These are phyloP conservation scores for Paraconiothyrium brasiliense DNA, from an alignment of 2,329 filamentous ascomycete genomes.

Conservation along the genomic window DNA sequence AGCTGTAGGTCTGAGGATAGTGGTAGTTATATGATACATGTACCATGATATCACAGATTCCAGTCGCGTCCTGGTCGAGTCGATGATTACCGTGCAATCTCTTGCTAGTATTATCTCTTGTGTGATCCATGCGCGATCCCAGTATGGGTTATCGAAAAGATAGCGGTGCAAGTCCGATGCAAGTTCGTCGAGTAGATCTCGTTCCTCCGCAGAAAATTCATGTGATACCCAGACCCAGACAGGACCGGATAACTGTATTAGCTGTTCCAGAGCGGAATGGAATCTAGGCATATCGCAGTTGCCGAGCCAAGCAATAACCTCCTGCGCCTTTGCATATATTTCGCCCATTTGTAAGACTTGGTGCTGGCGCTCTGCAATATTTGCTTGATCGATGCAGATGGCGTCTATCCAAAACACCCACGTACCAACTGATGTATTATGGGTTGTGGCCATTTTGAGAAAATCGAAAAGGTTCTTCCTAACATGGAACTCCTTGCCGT, in stretches of 20 bases:
- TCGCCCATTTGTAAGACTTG: slow-evolving; percentile 21
- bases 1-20: background rate
- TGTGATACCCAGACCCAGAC: too few species aligned
- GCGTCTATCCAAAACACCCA: slow-evolving; percentile 19
- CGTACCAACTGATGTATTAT: background rate
- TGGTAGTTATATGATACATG: too few species aligned
- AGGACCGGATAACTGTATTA: too few species aligned
- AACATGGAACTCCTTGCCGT: slow-evolving; percentile 6
- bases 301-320: slow-evolving; percentile 14
- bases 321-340: slow-evolving; percentile 14
- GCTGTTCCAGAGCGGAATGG: too few species aligned
- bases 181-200: too few species aligned
- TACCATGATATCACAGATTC: background rate
- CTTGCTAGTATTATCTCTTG: slow-evolving; percentile 17
- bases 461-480: slow-evolving; percentile 20
- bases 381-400: slow-evolving; percentile 21
- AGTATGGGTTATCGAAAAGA: slow-evolving; percentile 36
- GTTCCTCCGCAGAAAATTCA: too few species aligned
- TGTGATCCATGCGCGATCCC: slow-evolving; percentile 21
- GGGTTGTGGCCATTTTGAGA: background rate
- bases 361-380: slow-evolving; percentile 9
- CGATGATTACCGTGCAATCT: background rate
- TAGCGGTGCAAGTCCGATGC: background rate
- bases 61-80: background rate
- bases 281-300: background rate